Percentiles rank a stretch among this genome's conserved stretches.
Evolutionary conservation across 257 asterid species (phyloP).

Genomic region (Solanum ossicruentum): DNA sequence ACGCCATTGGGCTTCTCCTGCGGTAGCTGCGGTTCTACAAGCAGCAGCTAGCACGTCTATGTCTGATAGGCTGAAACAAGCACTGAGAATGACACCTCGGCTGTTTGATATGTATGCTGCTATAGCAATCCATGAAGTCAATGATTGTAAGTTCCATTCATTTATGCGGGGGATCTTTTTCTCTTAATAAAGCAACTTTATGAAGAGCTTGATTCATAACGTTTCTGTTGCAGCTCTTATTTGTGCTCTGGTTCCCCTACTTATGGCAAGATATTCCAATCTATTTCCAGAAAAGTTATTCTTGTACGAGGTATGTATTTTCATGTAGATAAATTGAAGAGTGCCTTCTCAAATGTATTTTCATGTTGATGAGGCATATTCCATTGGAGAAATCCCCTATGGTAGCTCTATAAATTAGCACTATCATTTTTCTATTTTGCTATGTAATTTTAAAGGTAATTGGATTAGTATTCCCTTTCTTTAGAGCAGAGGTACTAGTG

Average conservation of each 20-base stretch:
- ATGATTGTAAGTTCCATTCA: constrained; percentile 39
- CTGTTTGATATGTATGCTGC: constrained; percentile 68
- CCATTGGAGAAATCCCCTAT: background rate
- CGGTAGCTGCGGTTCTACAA: constrained; percentile 73
- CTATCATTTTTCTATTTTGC: background rate
- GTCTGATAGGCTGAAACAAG: constrained; percentile 72
- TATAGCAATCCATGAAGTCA: constrained; percentile 52
- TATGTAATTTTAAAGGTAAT: background rate
- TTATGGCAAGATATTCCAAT: constrained; percentile 74
- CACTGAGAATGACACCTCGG: constrained; percentile 63
- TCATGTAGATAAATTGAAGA: background rate
- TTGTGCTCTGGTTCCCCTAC: constrained; percentile 75
- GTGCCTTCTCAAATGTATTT: background rate
- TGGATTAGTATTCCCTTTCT: background rate
- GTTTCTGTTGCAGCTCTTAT: constrained; percentile 48
- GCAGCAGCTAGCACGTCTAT: constrained; percentile 45
- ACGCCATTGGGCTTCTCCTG: constrained; percentile 95
- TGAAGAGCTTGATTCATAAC: constrained; percentile 8
- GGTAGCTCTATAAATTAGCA: background rate
- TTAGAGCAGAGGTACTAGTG: background rate
- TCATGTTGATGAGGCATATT: background rate
- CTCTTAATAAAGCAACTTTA: background rate
- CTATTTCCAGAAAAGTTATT: constrained; percentile 70
- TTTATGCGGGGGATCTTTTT: background rate
- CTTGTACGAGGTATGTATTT: constrained; percentile 53